Base-by-base conservation (phyloP, 2,329 filamentous ascomycete genomes). In the Botryotinia narcissicola region DNA sequence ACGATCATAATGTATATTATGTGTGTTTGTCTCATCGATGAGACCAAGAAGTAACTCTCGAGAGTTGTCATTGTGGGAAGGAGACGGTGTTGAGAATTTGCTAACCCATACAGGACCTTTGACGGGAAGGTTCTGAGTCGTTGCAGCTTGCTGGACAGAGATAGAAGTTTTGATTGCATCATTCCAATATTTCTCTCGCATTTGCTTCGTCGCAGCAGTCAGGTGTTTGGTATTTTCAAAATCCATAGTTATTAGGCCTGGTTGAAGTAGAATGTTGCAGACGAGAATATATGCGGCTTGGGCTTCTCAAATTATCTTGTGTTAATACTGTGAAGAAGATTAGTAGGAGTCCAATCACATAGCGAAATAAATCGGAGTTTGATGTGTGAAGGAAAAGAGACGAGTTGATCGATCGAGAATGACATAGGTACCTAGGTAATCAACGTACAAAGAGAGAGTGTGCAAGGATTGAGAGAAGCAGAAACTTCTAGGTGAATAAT, bases 1-100 rank as follows among this genome's bases (percentile, higher is more conserved):
- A n/a, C 60, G 60, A 42, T 62, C 60, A 62, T 42, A 62, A 62
- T 62, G 25, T 9, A 62, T 37, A 42, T 62, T 62, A 62, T 62
- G 60, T 3, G 14, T n/a, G 25, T 62, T 62, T 16, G 35, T 22
- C 35, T 42, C 60, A 18, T 62, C 60, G 14, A 29, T 29, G 14
- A 29, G 37, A 62, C 37, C 37, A 37, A 42, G 37, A 40, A 42
- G 60, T 9, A 62, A 40, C 37, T 62, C 60, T 42, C 60, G 60
- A 18, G 37, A 62, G 35, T 62, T 62, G 37, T 62, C 60, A 62
- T 42, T 37, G 35, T n/a, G 60, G 37, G 25, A 25, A 42, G 35
- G 60, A 62, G 60, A 62, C 22, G 60, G 37, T 37, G 14, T 29
- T 40, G 14, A 42, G 60, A 62, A 62, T 62, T 62, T 62, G 59